Evolutionary conservation across 176 grass and related monocot species (phyloP).

Genomic region (Sorghum bicolor): DNA sequence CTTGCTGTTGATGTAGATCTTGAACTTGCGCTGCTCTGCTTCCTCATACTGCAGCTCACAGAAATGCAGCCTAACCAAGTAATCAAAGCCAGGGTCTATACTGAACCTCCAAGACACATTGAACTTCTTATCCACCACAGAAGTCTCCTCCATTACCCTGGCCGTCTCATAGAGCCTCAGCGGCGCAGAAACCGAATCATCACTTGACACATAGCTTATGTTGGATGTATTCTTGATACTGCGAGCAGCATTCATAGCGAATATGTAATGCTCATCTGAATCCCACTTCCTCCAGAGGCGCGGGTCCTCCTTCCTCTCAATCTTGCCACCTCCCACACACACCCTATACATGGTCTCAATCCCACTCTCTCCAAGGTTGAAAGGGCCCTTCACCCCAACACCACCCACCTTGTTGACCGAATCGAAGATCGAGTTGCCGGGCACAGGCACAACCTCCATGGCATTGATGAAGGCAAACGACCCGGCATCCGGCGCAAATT

Average conservation of each 20-base stretch:
- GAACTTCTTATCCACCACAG: conserved; percentile 72
- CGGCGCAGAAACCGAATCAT: conserved; percentile 55
- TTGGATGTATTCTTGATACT: conserved; percentile 58
- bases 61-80: conserved; percentile 86
- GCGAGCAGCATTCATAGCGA: conserved; percentile 64
- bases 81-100: conserved; percentile 83
- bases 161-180: conserved; percentile 82
- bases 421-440: conserved; percentile 40
- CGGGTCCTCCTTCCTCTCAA: conserved; percentile 53
- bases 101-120: conserved; percentile 85
- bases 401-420: conserved; percentile 69
- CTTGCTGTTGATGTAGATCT: conserved; percentile 94
- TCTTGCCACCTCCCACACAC: conserved; percentile 60
- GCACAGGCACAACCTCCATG: conserved; percentile 66
- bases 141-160: conserved; percentile 62
- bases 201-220: conserved; percentile 60
- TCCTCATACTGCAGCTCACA: conserved; percentile 78
- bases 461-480: conserved; percentile 85
- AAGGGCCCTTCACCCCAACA: conserved; percentile 36
- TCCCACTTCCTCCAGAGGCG: conserved; percentile 78
- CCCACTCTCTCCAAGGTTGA: conserved; percentile 46
- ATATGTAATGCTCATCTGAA: conserved; percentile 68
- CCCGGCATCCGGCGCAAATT: conserved; percentile 46
- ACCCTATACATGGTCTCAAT: conserved; percentile 87
- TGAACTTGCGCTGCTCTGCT: conserved; percentile 70